Conservation (phyloP, 108 stramenopile genomes). For the Nannochloropsis granulata region DNA sequence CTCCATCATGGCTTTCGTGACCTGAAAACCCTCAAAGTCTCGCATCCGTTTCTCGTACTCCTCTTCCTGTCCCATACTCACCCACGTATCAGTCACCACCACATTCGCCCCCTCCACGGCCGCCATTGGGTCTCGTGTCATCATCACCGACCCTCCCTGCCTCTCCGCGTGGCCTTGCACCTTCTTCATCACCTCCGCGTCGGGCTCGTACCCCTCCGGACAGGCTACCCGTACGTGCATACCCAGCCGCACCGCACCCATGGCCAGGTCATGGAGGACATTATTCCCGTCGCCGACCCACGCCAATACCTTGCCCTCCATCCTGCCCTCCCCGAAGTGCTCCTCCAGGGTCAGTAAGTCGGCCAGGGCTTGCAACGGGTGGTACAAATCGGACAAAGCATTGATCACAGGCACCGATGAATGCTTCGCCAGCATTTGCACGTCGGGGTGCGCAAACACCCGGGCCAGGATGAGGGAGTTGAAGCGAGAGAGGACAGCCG, state of each 20-base stretch:
- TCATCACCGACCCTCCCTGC: background rate
- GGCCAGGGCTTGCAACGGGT: conserved; percentile 91
- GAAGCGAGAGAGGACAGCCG: conserved; percentile 72
- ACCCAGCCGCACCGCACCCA: conserved; percentile 69
- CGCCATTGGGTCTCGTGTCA: conserved; percentile 25
- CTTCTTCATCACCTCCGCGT: conserved; percentile 36
- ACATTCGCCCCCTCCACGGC: conserved; percentile 76
- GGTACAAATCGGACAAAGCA: conserved; percentile 80
- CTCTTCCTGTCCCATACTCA: conserved; percentile 92
- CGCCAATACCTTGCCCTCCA: conserved; percentile 56
- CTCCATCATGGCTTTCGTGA: conserved; percentile 47
- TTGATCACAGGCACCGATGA: conserved; percentile 85
- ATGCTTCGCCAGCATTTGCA: conserved; percentile 44
- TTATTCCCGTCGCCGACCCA: conserved; percentile 99
- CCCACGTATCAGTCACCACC: conserved; percentile 93
- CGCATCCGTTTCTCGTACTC: conserved; percentile 63
- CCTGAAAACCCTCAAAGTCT: conserved; percentile 82
- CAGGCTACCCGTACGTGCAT: conserved; percentile 84
- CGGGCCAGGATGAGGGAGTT: conserved; percentile 78
- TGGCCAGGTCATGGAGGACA: conserved; percentile 87
- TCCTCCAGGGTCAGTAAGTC: conserved; percentile 81
- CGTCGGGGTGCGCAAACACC: conserved; percentile 66
- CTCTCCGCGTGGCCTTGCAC: background rate
- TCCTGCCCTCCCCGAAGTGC: conserved; percentile 12
- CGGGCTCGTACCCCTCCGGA: conserved; percentile 69